Conservation (phyloP, 2,329 filamentous ascomycete species). For the Trichoderma sp. region DNA sequence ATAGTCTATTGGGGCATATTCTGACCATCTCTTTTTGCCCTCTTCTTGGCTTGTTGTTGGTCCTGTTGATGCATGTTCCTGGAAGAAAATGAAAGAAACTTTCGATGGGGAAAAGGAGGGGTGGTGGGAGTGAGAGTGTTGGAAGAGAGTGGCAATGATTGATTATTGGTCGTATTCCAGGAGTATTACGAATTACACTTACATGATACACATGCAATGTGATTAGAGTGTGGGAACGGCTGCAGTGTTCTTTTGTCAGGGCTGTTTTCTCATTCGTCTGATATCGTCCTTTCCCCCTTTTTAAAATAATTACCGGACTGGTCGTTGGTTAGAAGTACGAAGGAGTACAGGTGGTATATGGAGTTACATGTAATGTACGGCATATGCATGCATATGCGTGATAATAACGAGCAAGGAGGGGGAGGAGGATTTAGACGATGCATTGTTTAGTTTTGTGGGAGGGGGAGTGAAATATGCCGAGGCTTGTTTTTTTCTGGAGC, state of each 20-base stretch:
- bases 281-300: background rate
- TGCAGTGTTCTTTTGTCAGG: background rate
- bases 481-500: background rate
- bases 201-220: background rate
- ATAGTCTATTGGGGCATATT: background rate
- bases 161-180: background rate
- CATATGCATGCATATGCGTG: conserved; percentile 13
- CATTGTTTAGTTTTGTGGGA: background rate
- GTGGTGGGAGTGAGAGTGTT: too few relatives aligned
- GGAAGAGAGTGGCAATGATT: too few relatives aligned
- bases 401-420: background rate
- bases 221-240: background rate
- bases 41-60: background rate
- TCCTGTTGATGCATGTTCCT: background rate
- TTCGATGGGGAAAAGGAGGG: background rate
- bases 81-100: background rate
- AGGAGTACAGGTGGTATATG: background rate
- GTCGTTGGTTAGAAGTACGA: background rate
- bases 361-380: conserved; percentile 2
- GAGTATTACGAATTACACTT: background rate
- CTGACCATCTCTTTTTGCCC: background rate
- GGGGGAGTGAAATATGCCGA: background rate
- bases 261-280: background rate
- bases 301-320: background rate
- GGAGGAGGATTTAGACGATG: background rate